Conservation (phyloP, 106 monocot genomes). For the Dactylorhiza incarnata region DNA sequence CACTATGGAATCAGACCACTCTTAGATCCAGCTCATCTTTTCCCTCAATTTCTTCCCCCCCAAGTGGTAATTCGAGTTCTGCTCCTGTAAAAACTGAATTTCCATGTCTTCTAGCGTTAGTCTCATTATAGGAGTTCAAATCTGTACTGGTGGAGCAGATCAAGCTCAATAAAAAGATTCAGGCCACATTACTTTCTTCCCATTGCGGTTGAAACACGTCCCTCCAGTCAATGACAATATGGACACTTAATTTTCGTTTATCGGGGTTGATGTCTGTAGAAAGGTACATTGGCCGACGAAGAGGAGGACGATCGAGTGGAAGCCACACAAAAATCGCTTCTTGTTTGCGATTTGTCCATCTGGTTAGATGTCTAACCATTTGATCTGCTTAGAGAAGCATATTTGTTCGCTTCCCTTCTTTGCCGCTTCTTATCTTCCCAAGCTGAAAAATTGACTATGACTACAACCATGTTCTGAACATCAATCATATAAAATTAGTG, state of each 20-base stretch:
- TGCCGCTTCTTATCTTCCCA: constrained; percentile 58
- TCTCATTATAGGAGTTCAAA: constrained; percentile 33
- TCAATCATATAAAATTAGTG: constrained; percentile 82
- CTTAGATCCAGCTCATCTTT: neutral
- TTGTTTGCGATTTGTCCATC: constrained; percentile 78
- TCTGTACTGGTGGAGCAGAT: constrained; percentile 60
- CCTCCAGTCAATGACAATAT: constrained; percentile 9
- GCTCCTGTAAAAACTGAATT: constrained; percentile 1
- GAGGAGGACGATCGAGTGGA: constrained; percentile 76
- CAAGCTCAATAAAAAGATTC: constrained; percentile 67
- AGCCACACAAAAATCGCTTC: constrained; percentile 61
- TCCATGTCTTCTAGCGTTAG: neutral
- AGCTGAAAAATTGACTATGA: constrained; percentile 79
- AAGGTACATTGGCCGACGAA: constrained; percentile 23
- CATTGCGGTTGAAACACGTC: constrained; percentile 23
- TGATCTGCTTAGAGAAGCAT: constrained; percentile 96
- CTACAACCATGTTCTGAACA: constrained; percentile 66
- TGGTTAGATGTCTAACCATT: constrained; percentile 96
- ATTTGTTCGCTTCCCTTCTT: constrained; percentile 83
- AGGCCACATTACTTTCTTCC: constrained; percentile 57
- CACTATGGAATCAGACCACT: constrained; percentile 51
- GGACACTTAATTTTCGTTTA: constrained; percentile 21
- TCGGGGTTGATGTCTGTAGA: constrained; percentile 30
- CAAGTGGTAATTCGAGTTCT: constrained; percentile 10
- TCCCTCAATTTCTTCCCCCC: constrained; percentile 6